Base-by-base conservation (phyloP, 176 grass and related monocot species). In the Pontederia paniculata region DNA sequence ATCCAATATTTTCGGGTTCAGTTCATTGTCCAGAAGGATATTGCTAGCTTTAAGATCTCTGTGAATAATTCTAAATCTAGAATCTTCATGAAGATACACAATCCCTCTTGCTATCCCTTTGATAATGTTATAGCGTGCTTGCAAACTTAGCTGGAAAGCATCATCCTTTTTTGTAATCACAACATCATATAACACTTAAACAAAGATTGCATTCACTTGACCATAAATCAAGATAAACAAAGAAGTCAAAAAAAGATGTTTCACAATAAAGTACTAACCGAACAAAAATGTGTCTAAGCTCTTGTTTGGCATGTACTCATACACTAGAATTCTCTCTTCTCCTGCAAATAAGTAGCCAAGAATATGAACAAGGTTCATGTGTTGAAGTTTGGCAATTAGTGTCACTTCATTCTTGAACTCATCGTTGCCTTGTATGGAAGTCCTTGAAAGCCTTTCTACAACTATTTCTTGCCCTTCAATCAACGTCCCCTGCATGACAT, bases 361-460 rank as follows among this genome's bases (percentile, higher is more conserved):
- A 21, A 71, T 22, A 21, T 42, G 19, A 45, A 71, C 68, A 10
- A 71, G 17, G 47, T 71, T 71, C 25, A 21, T 71, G 68, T 71
- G 68, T 45, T 71, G 68, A 71, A 71, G 68, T 8, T 42, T 59
- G 8, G 68, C 68, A 47, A 71, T 58, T 21, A 71, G 52, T 47
- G 48, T 14, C 12, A 71, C 45, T 57, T 71, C 68, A 71, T 71
- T 71, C 28, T 71, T 55, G 28, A 71, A 58, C 17, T 71, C 68
- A 17, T 45, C 52, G 0, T 57, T 5, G 8, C 68, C 68, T 57
- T 71, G 68, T n/a, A 50, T 12, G 18, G 68, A 71, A 23, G 41
- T 71, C 8, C 28, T 46, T n/a, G 68, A 21, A 8, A 71, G 54
- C 52, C 68, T 57, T 44, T 71, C 58, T 25, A 71, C 68, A 48